A percentile compares a stretch with the other conserved stretches of the same genome.
These are phyloP conservation scores for Flaveria trinervia DNA, from an alignment of 129 eudicot species.

Conservation along the genomic window DNA sequence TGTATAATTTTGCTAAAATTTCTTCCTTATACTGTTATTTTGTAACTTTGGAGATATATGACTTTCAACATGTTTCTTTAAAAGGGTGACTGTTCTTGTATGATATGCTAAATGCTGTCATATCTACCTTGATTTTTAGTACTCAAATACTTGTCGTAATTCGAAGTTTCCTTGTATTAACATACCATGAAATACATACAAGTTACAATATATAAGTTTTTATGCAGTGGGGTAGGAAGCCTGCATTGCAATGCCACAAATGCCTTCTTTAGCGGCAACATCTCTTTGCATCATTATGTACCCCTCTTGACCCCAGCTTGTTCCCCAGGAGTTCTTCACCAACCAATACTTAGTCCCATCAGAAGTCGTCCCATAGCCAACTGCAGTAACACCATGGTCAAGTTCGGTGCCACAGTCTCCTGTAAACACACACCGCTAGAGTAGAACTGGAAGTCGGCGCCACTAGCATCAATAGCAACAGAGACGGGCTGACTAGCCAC, in stretches of 20 bases:
- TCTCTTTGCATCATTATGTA: slow-evolving; percentile 1
- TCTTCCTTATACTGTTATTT: too few species aligned
- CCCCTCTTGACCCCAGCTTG: background rate
- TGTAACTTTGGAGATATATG: too few species aligned
- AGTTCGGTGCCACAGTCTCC: slow-evolving; percentile 32
- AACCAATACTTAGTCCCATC: slow-evolving; percentile 32
- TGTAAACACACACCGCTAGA: slow-evolving; percentile 23
- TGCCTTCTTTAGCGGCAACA: background rate
- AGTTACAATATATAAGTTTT: background rate
- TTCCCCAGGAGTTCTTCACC: slow-evolving; percentile 13
- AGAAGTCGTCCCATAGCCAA: slow-evolving; percentile 18
- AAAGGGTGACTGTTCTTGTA: too few species aligned
- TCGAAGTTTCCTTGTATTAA: slow-evolving; percentile 18
- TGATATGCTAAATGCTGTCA: too few species aligned
- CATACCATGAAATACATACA: slow-evolving; percentile 6
- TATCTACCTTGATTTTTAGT: too few species aligned
- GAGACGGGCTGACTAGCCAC: slow-evolving; percentile 5
- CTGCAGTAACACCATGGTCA: slow-evolving; percentile 31
- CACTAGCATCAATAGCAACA: slow-evolving; percentile 11
- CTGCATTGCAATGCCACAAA: slow-evolving; percentile 3
- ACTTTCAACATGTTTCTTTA: too few species aligned
- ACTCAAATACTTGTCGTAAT: too few species aligned
- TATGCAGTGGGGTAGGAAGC: background rate
- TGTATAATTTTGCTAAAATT: too few species aligned
- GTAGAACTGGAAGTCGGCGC: slow-evolving; percentile 26